A percentile compares a stretch with the other conserved stretches of the same genome.
Conservation (phyloP, 2,329 filamentous ascomycete genomes). For the Acrodontium crateriforme region DNA sequence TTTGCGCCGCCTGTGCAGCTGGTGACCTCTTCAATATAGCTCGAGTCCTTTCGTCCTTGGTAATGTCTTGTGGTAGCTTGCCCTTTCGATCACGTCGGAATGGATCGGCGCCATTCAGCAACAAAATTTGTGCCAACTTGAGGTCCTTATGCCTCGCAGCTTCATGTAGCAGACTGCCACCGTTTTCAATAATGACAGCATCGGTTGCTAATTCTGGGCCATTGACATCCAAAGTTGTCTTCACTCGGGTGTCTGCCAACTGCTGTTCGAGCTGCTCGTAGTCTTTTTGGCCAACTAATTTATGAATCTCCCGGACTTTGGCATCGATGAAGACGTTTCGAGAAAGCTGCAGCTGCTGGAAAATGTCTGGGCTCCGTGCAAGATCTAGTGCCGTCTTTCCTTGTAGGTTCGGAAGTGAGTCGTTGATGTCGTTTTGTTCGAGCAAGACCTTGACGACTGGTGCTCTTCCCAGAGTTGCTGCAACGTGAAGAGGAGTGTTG, state of each 20-base stretch:
- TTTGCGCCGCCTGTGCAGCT: slow-evolving; percentile 82
- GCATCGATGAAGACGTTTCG: slow-evolving; percentile 79
- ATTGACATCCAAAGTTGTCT: slow-evolving; percentile 83
- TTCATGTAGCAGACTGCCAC: slow-evolving; percentile 89
- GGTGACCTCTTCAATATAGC: slow-evolving; percentile 88
- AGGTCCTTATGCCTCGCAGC: slow-evolving; percentile 78
- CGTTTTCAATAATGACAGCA: slow-evolving; percentile 57
- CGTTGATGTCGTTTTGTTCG: slow-evolving; percentile 72
- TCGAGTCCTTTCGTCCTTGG: slow-evolving; percentile 80
- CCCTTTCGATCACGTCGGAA: slow-evolving; percentile 91
- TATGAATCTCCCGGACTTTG: slow-evolving; percentile 73
- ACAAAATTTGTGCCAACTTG: slow-evolving; percentile 73
- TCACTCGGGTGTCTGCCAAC: slow-evolving; percentile 71
- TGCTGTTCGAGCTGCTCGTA: slow-evolving; percentile 68
- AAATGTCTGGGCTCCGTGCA: slow-evolving; percentile 84
- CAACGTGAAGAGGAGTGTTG: slow-evolving; percentile 84
- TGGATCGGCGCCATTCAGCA: slow-evolving; percentile 89
- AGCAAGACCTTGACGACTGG: slow-evolving; percentile 73
- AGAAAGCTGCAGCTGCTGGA: slow-evolving; percentile 83
- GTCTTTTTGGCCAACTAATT: slow-evolving; percentile 56
- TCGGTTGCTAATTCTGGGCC: slow-evolving; percentile 79
- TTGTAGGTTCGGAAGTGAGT: slow-evolving; percentile 70
- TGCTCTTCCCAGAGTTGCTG: slow-evolving; percentile 66
- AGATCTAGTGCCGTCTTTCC: slow-evolving; percentile 79
- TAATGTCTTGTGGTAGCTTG: slow-evolving; percentile 89